Conservation (phyloP, 164 flowering plant genomes). For the Tinospora cordifolia region DNA sequence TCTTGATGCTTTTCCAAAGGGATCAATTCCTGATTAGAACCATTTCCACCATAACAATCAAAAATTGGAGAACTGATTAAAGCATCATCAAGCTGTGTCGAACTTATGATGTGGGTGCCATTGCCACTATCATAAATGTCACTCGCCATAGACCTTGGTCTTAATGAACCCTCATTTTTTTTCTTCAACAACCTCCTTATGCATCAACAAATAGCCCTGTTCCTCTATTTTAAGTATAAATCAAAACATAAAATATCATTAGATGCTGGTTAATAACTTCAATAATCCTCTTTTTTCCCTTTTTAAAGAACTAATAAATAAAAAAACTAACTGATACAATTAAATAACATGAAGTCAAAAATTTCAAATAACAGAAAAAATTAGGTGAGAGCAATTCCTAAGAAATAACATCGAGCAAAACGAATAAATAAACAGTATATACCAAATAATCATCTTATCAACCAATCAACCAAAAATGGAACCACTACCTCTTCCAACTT, state of each 20-base stretch:
- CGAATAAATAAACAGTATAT: neutral
- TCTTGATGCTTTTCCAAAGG: neutral
- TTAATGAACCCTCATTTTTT: neutral
- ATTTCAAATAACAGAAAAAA: neutral
- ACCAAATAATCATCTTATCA: neutral
- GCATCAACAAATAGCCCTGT: neutral
- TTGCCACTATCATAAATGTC: neutral
- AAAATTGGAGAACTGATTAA: neutral
- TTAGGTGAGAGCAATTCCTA: neutral
- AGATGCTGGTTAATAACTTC: neutral
- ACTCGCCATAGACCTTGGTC: constrained; percentile 1
- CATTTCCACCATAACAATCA: neutral
- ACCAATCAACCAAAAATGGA: neutral
- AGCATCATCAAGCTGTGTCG: constrained; percentile 4
- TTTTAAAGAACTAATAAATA: neutral
- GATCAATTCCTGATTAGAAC: neutral
- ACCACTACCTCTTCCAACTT: constrained; percentile 23
- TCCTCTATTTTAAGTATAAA: constrained; percentile 9
- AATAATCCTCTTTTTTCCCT: neutral
- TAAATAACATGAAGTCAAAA: neutral
- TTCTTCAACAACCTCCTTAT: constrained; percentile 5
- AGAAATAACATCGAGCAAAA: neutral
- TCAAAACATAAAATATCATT: neutral
- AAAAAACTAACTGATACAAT: neutral
- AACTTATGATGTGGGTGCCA: neutral